Conservation (phyloP, 2,329 filamentous ascomycete species). For the Trematosphaeria pertusa region DNA sequence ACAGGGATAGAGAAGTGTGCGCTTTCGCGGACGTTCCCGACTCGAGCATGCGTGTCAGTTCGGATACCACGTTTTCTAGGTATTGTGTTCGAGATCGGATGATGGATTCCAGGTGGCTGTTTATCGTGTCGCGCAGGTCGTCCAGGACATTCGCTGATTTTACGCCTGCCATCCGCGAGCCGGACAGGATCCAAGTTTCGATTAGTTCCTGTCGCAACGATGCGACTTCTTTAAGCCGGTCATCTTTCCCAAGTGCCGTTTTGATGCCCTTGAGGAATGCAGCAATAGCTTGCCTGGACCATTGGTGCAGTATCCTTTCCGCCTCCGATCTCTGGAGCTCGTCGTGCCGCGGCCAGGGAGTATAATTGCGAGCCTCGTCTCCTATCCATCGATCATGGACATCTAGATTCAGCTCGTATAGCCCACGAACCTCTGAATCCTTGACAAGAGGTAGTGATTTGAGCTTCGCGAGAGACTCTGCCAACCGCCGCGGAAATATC, state of each 20-base stretch:
- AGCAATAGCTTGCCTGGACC: constrained; percentile 49
- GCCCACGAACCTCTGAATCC: constrained; percentile 69
- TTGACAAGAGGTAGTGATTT: constrained; percentile 75
- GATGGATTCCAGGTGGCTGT: constrained; percentile 69
- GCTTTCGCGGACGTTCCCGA: constrained; percentile 59
- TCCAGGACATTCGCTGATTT: constrained; percentile 73
- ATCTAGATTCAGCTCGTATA: constrained; percentile 79
- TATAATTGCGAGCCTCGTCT: constrained; percentile 83
- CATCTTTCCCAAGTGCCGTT: constrained; percentile 64
- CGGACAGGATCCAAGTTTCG: constrained; percentile 76
- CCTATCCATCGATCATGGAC: constrained; percentile 80
- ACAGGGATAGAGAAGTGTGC: constrained; percentile 64
- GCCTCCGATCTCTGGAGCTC: constrained; percentile 59
- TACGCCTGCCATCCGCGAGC: constrained; percentile 69
- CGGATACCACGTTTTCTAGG: constrained; percentile 69
- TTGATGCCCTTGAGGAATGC: constrained; percentile 64
- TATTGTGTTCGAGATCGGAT: constrained; percentile 69
- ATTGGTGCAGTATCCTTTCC: constrained; percentile 48
- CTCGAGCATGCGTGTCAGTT: constrained; percentile 67
- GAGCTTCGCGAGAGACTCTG: constrained; percentile 71
- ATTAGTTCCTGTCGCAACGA: constrained; percentile 73
- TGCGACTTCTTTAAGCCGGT: constrained; percentile 73
- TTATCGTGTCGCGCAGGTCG: constrained; percentile 72
- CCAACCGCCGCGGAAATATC: constrained; percentile 74
- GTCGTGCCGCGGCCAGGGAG: constrained; percentile 84